Evolutionary conservation across 768 basidiomycete species (phyloP).

Genomic region (Chalciporus pseudorubinellus): DNA sequence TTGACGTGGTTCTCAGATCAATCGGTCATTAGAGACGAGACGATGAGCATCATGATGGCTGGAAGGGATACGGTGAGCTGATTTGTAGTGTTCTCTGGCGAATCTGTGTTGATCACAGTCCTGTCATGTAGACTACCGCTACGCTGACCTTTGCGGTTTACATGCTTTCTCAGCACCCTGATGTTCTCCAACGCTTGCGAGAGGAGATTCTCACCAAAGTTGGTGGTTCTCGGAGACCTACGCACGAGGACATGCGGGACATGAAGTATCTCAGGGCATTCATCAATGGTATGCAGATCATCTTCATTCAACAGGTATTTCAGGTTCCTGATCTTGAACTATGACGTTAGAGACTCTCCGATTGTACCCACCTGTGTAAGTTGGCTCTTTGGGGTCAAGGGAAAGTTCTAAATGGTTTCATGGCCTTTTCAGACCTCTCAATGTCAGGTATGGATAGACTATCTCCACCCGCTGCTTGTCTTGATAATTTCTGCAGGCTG

Average conservation of each 20-base stretch:
- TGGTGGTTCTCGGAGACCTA: slow-evolving; percentile 47
- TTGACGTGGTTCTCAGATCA: slow-evolving; percentile 16
- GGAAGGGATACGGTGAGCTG: slow-evolving; percentile 43
- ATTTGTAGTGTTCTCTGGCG: neutral
- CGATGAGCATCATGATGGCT: slow-evolving; percentile 30
- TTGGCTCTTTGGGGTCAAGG: neutral
- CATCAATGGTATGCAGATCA: slow-evolving; percentile 48
- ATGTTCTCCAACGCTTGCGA: slow-evolving; percentile 46
- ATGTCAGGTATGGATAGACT: slow-evolving; percentile 17
- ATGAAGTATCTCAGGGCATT: slow-evolving; percentile 67
- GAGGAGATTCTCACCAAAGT: slow-evolving; percentile 55
- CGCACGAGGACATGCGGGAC: slow-evolving; percentile 54
- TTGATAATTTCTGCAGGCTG: slow-evolving; percentile 16
- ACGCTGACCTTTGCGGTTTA: slow-evolving; percentile 39
- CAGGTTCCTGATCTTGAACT: neutral
- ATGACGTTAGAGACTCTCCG: slow-evolving; percentile 29
- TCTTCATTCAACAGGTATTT: neutral
- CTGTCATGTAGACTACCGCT: slow-evolving; percentile 24
- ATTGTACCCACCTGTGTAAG: slow-evolving; percentile 32
- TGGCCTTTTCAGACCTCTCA: slow-evolving; percentile 19
- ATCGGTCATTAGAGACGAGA: slow-evolving; percentile 24
- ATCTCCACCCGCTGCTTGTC: too few species aligned
- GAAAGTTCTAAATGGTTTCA: neutral
- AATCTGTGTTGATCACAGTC: neutral
- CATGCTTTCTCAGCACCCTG: slow-evolving; percentile 51